Evolutionary conservation across 495 filamentous ascomycete species (phyloP).

Genomic region (Podospora fimiseda): DNA sequence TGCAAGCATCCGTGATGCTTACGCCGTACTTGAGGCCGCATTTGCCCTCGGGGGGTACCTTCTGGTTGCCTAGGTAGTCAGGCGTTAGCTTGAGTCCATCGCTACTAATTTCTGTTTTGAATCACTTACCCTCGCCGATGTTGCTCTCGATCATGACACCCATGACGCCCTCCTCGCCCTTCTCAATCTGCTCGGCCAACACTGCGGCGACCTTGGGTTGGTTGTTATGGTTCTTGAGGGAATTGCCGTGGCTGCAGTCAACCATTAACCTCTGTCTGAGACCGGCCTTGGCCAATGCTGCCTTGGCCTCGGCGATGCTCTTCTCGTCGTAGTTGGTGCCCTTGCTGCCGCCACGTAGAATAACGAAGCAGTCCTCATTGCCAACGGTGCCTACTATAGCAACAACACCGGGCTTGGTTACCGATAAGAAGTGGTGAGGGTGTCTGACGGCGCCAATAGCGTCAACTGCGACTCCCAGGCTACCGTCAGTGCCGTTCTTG

Average conservation of each 20-base stretch:
- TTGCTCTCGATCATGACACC: slow-evolving; percentile 99
- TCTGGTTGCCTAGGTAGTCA: slow-evolving; percentile 67
- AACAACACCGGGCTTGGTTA: slow-evolving; percentile 94
- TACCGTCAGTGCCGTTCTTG: slow-evolving; percentile 98
- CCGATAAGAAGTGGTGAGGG: slow-evolving; percentile 95
- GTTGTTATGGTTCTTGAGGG: slow-evolving; percentile 91
- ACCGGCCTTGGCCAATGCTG: slow-evolving; percentile 24
- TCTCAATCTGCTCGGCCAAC: slow-evolving; percentile 75
- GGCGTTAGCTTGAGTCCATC: slow-evolving; percentile 14
- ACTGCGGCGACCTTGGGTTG: slow-evolving; percentile 88
- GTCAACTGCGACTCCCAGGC: slow-evolving; percentile 84
- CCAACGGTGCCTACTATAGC: slow-evolving; percentile 93
- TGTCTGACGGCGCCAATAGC: slow-evolving; percentile 91
- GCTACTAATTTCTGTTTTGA: not conserved
- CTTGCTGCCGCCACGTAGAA: slow-evolving; percentile 85
- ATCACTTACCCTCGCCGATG: slow-evolving; percentile 72
- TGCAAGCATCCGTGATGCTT: slow-evolving; percentile 97
- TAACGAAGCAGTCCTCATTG: slow-evolving; percentile 98
- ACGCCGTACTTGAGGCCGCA: slow-evolving; percentile 86
- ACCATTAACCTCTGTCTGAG: slow-evolving; percentile 77
- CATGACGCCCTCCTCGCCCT: slow-evolving; percentile 84
- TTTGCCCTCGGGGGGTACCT: slow-evolving; percentile 86
- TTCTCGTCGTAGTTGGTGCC: slow-evolving; percentile 90
- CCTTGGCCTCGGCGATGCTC: slow-evolving; percentile 55
- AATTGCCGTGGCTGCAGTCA: slow-evolving; percentile 97